Evolutionary conservation across 2,329 filamentous ascomycete species (phyloP), one percentile per base, ranked within the genome.

Genomic region (Trichoderma endophyticum): DNA sequence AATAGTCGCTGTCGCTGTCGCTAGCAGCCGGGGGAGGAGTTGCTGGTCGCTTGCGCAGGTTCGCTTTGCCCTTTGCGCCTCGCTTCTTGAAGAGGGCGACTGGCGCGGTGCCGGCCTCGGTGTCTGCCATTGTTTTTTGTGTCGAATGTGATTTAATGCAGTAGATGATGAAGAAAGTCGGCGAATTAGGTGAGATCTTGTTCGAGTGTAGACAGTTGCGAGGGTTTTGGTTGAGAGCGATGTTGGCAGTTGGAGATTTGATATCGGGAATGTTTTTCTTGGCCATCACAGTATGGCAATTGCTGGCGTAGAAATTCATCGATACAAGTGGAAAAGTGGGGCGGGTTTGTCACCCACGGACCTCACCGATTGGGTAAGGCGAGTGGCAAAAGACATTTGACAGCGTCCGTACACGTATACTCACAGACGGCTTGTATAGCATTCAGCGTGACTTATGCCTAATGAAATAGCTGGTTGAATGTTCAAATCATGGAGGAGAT

Each of bases 41-140:
- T 32, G 91, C 89, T 24, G 92, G 89, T 75, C 93, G 90, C 84
- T 97, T 97, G 78, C 95, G 90, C 70, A 95, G 85, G 78, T 91
- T 94, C 64, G 90, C 87, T 79, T 93, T 95, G 74, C 87, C 88
- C 80, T 94, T 97, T 78, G 88, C 88, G 75, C 89, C 87, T 80
- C 95, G 90, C 82, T 96, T 97, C 82, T 97, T 98, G 88, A 98
- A 98, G 66, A 93, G 81, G 15, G 91, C 88, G 14, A 91, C 85
- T 0, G 89, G 87, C 2, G 83, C 83, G 32, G 5, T 51, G 43
- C 12, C 36, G 61, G 66, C 39, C 43, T 65, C 59, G 56, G 39
- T 30, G 26, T 69, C 56, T 34, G 66, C 66, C 66, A 69, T 60
- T 69, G 18, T n/a, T 14, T n/a, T 12, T 32, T 34, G 15, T 28